Base-by-base conservation (phyloP, 345 rosid genomes). In the Mercurialis annua region DNA sequence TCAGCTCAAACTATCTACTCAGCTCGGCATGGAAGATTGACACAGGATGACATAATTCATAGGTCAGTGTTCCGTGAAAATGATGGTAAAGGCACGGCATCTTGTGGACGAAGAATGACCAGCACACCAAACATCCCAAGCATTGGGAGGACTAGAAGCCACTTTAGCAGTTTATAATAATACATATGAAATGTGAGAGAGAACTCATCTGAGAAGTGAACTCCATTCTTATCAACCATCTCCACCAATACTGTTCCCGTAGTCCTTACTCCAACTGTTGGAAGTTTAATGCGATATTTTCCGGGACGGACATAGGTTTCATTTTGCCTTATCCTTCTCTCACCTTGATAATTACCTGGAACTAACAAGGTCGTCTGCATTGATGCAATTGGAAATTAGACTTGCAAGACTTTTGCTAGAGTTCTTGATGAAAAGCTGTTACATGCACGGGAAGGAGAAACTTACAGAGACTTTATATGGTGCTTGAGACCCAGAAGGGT, bases 101-200 rank as follows among this genome's bases (percentile, higher is more conserved):
- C 99, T 73, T 88, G 98, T 0, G 99, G 98, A 24, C 91, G 87
- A 64, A 95, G 86, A 78, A 95, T 83, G 75, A 86, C 92, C 14
- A 95, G 91, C 51, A 95, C 80, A 61, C 83, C 86, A 50, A 95
- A 88, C 99, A 95, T 90, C 20, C 94, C 98, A 10, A 95, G 90
- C 98, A 92, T 95, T 11, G 99, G 99, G 56, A 92, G 86, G 65
- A 95, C 92, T 16, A 95, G 89, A 44, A 92, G 92, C 98, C 99
- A 95, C 80, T 95, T 95, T 34, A 92, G 91, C 55, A 95, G 86
- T 81, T 85, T 95, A 73, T 95, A 90, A 81, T 92, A 95, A 77
- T 92, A 78, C 98, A 95, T 88, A 62, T 95, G 99, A 85, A 95
- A 95, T 24, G 99, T 95, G 44, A 95, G 80, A 42, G 98, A 90